Conservation (phyloP, 306 rosid species). For the Begonia peltatifolia region DNA sequence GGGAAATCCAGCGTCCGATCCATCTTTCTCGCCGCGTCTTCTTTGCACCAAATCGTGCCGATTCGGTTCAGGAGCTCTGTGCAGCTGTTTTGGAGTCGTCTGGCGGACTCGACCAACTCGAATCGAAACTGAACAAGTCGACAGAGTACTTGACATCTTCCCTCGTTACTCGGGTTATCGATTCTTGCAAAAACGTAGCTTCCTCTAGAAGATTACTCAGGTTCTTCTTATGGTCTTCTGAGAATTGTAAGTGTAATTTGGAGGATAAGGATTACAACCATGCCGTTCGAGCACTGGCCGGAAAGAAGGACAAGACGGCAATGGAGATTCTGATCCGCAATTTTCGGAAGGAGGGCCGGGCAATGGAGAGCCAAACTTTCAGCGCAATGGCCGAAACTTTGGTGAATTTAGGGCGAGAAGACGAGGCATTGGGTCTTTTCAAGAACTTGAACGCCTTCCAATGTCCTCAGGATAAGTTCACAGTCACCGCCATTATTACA, state of each 20-base stretch:
- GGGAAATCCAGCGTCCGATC: slow-evolving; percentile 11
- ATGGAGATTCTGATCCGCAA: slow-evolving; percentile 49
- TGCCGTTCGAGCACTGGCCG: slow-evolving; percentile 49
- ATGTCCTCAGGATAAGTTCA: slow-evolving; percentile 42
- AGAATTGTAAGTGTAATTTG: slow-evolving; percentile 32
- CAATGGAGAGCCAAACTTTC: slow-evolving; percentile 51
- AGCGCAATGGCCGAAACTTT: slow-evolving; percentile 42
- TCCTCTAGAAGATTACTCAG: slow-evolving; percentile 63
- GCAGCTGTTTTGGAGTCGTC: slow-evolving; percentile 22
- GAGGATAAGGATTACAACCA: slow-evolving; percentile 56
- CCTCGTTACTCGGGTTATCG: slow-evolving; percentile 47
- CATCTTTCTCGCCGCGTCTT: slow-evolving; percentile 10
- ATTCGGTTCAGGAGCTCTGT: slow-evolving; percentile 37
- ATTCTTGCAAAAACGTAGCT: slow-evolving; percentile 54
- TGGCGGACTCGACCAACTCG: slow-evolving; percentile 75
- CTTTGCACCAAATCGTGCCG: slow-evolving; percentile 15
- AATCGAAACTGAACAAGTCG: slow-evolving; percentile 27
- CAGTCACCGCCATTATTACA: slow-evolving; percentile 46
- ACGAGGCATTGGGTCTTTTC: slow-evolving; percentile 68
- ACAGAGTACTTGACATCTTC: slow-evolving; percentile 33
- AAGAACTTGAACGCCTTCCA: slow-evolving; percentile 56
- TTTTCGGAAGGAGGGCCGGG: slow-evolving; percentile 47
- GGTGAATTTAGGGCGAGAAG: slow-evolving; percentile 57
- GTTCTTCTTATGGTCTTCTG: slow-evolving; percentile 65
- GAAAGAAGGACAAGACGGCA: slow-evolving; percentile 56